Evolutionary conservation across 306 rosid species (phyloP), one percentile per base, ranked within the genome.

Genomic region (Lotus japonicus): DNA sequence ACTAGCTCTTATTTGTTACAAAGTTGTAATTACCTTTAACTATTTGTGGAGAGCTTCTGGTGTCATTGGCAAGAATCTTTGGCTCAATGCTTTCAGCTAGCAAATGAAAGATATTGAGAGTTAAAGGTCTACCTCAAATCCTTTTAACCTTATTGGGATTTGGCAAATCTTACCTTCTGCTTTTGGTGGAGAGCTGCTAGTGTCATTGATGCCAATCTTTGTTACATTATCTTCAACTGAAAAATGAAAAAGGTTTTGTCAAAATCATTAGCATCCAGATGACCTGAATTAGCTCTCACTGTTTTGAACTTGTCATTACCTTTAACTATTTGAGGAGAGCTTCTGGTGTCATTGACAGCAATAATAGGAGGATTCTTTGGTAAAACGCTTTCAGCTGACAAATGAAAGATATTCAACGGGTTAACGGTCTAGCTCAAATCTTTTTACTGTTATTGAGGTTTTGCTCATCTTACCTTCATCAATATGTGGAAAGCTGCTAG

Each of bases 331-430:
- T 73, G 52, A 72, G 58, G 64, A 58, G 82, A 58, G 65, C 43
- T 72, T 33, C 38, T 43, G 45, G 68, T 58, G 38, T 54, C 73
- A 58, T 66, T 66, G 58, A 58, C 54, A 15, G 36, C 36, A 31
- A 31, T 31, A 31, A 31, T 7, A 0, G 36, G 36, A 31, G 54
- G 72, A 51, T 6, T 66, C 69, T 65, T 51, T 19, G 45, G 23
- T 41, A 11, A 21, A 28, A 66, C 56, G 42, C 66, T 71, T 68
- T 48, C 65, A 64, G 17, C 87, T 79, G 91, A 76, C 53, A 46
- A 57, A 70, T 12, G 53, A 50, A 63, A 58, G 36, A 31, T 19
- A 52, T 26, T 62, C 36, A 52, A 11, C 41, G 11, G 11, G 54
- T 75, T 33, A 46, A 56, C 53, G 41, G 58, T 65, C 28, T 58